Base-by-base conservation (phyloP, 371 early-diverging fungal species). In the Apophysomyces elegans region DNA sequence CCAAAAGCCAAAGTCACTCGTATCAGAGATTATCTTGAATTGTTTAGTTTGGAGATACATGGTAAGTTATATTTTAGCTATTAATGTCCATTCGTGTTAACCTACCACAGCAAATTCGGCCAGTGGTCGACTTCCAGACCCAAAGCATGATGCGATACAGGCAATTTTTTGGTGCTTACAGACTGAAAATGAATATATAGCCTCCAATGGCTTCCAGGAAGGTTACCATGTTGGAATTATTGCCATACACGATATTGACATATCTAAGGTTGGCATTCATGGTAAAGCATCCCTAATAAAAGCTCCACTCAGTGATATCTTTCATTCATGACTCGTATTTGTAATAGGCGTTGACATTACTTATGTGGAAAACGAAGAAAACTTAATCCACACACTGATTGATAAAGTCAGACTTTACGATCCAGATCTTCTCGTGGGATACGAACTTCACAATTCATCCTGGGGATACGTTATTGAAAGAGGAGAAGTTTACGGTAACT, bases 401-500 rank as follows among this genome's bases (percentile, higher is more conserved):
- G 70, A 78, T 1, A 73, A 72, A 12, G 81, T 92, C 1, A 78
- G 84, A 0, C 59, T 61, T 0, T 82, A 84, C 58, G 96, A 97
- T 70, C 97, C 97, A 0, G 97, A 97, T 66, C 85, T 95, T 59
- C 70, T 96, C 39, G 81, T 86, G 0, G 97, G 97, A 0, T 96
- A 91, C 64, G 96, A 97, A 61, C 75, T 95, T 1, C 91, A 96
- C 56, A 84, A 78, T 13, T 65, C 87, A 3, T 95, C 95, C 0
- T 96, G 95, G 95, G 96, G 96, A 4, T 97, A 93, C 66, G 66
- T 94, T 4, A 72, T 92, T 7, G 92, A 95, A 43, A 83, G 97
- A 26, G 79, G 80, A 5, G 57, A 65, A 8, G 58, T 47, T 1
- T 77, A 79, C 45, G 70, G 80, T 73, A 67, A 26, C 64, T 66